Conservation (phyloP, 1,284 basidiomycete genomes). For the Ceratobasidium sp. region DNA sequence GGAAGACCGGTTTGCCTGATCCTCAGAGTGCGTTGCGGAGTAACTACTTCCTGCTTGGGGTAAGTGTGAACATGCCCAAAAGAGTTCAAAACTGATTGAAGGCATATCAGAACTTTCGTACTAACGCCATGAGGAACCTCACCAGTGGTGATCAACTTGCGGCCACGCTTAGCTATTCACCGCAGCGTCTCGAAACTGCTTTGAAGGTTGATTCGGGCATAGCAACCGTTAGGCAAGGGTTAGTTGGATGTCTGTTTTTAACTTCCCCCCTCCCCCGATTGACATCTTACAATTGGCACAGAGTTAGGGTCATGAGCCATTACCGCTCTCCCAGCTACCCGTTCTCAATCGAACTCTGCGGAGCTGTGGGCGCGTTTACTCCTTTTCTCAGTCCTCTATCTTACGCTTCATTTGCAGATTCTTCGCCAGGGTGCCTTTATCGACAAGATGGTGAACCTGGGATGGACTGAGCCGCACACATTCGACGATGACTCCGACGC, state of each 20-base stretch:
- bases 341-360: conserved; percentile 49
- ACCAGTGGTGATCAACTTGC: conserved; percentile 21
- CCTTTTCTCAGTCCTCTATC: neutral
- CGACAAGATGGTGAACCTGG: conserved; percentile 62
- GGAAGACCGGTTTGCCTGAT: conserved; percentile 10
- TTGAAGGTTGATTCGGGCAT: neutral
- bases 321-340: conserved; percentile 44
- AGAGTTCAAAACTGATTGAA: neutral
- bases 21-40: neutral
- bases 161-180: neutral
- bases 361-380: conserved; percentile 50
- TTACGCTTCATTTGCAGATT: conserved; percentile 43
- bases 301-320: conserved; percentile 44
- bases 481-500: conserved; percentile 45
- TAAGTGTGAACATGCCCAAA: neutral
- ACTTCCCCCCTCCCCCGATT: too few relatives aligned
- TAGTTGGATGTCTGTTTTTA: neutral
- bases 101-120: neutral
- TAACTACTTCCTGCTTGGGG: conserved; percentile 21
- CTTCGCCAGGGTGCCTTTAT: conserved; percentile 70
- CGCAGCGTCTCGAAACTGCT: neutral
- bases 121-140: neutral
- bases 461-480: conserved; percentile 64
- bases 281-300: neutral
- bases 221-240: neutral